Evolutionary conservation across 2,329 filamentous ascomycete genomes (phyloP), one percentile per base, ranked within the genome.

Genomic region (Mycocentrospora acerina): DNA sequence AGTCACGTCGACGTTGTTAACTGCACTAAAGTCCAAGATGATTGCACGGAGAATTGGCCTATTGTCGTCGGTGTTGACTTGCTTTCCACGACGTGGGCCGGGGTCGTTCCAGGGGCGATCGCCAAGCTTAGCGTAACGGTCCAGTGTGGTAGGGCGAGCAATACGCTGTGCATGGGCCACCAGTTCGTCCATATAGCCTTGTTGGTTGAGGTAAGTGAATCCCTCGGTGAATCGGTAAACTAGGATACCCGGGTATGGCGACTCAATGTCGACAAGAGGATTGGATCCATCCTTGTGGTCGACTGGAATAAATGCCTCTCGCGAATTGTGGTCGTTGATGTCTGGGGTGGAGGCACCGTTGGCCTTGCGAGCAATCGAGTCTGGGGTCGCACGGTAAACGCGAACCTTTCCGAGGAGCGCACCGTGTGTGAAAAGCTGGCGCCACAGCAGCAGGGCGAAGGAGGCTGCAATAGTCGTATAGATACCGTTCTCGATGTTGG

Each of bases 141-240:
- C 73, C 0, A 82, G 73, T 48, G 86, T 88, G 1, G 88, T 95
- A 22, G 88, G 84, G 25, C 86, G 82, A 2, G 90, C 95, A 44
- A 83, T 71, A 29, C 62, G 56, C 46, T 75, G 72, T n/a, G 74
- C 71, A 6, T 60, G 55, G 3, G 65, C 48, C 1, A 69, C 60
- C 32, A 76, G 61, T 58, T 88, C 81, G 59, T 96, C 90, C 40
- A 95, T 80, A 49, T 94, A 90, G 63, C 88, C 84, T 58, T 88
- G 88, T 14, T 90, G 90, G 55, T 95, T 98, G 44, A 91, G 89
- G 59, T 97, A 98, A 70, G 93, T 95, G 76, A 95, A 95, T 29
- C 90, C 88, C 71, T 97, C 91, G 0, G 87, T 86, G 68, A 97
- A 96, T 29, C 91, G 83, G 72, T 95, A 97, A 60, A 97, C 95